A percentile compares a stretch with the other conserved stretches of the same genome.
These are phyloP conservation scores for Fusarium succisae DNA, from an alignment of 2,329 filamentous ascomycete genomes.

Conservation along the genomic window DNA sequence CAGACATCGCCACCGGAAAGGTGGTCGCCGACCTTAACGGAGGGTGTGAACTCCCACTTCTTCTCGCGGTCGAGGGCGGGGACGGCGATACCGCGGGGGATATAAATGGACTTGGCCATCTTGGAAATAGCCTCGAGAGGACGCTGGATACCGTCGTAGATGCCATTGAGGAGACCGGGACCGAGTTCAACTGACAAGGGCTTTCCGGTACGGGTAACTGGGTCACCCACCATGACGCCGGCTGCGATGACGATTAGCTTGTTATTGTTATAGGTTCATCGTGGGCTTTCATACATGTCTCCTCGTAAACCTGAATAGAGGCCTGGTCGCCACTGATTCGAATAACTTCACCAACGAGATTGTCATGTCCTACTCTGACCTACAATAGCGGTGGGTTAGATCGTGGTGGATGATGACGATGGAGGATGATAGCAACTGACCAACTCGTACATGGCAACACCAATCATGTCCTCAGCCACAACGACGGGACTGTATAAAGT, in stretches of 20 bases:
- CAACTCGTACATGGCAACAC: constrained; percentile 99
- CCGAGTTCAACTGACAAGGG: constrained; percentile 97
- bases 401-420: constrained; percentile 1
- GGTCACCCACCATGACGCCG: constrained; percentile 95
- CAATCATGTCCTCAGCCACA: constrained; percentile 97
- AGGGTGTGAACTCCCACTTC: constrained; percentile 96
- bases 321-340: constrained; percentile 95
- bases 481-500: constrained; percentile 78
- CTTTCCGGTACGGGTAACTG: constrained; percentile 89
- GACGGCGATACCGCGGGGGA: constrained; percentile 90
- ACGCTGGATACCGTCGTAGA: constrained; percentile 99
- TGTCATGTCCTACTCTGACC: constrained; percentile 92
- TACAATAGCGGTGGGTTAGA: constrained; percentile 47
- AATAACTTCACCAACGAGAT: constrained; percentile 96
- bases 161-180: constrained; percentile 96
- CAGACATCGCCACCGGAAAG: constrained; percentile 96
- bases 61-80: constrained; percentile 89
- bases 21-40: constrained; percentile 94
- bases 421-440: constrained; percentile 59
- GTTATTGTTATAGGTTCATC: not conserved
- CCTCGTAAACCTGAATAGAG: constrained; percentile 98
- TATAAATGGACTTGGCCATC: constrained; percentile 89
- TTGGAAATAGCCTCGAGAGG: constrained; percentile 87
- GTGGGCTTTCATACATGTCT: constrained; percentile 75
- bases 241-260: constrained; percentile 61